Evolutionary conservation across 768 basidiomycete genomes (phyloP), one percentile per base, ranked within the genome.

Genomic region (Xerocomus spinulosus): DNA sequence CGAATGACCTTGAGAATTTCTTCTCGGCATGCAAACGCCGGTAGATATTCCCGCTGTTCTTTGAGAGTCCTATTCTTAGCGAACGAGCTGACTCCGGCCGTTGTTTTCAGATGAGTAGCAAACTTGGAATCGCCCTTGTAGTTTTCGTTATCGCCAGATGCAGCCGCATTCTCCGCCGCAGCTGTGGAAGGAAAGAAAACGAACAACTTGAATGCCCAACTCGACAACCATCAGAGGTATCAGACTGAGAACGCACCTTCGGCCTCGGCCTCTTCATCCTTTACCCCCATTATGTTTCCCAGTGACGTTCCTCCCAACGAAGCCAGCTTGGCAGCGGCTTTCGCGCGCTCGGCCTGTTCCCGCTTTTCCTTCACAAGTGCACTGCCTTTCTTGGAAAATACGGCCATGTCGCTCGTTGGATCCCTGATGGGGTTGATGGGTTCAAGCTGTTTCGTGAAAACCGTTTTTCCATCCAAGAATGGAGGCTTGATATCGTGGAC

Each of bases 221-320:
- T 74, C 76, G 73, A 72, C 75, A 59, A 63, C 60, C 54, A 38
- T 42, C 15, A 23, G 53, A 54, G 43, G 49, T 33, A 38, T 49
- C 48, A 48, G 47, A 35, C 48, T 24, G 54, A 54, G 48, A 49
- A 76, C 87, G 70, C 69, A 91, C 88, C 90, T 70, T 92, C 89
- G 23, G 90, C 92, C 54, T 90, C 90, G 12, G 88, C 92, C 53
- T 92, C 91, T 56, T 93, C 91, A 53, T 98, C 92, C 67, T 87
- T 89, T 17, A 98, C 91, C 14, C 96, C 96, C 85, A 96, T 91
- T 52, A 98, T 85, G 64, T 99, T 98, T 17, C 96, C 96, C n/a
- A 99, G 74, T 0, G 86, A 76, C 0, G 94, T 97, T 18, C 96
- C 96, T 20, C 92, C 90, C 13, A 98, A 73, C 0, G 86, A 82